phyloP scores from a whole-genome alignment of 2,329 filamentous ascomycete species.

The Microthyrium microscopicum region DNA sequence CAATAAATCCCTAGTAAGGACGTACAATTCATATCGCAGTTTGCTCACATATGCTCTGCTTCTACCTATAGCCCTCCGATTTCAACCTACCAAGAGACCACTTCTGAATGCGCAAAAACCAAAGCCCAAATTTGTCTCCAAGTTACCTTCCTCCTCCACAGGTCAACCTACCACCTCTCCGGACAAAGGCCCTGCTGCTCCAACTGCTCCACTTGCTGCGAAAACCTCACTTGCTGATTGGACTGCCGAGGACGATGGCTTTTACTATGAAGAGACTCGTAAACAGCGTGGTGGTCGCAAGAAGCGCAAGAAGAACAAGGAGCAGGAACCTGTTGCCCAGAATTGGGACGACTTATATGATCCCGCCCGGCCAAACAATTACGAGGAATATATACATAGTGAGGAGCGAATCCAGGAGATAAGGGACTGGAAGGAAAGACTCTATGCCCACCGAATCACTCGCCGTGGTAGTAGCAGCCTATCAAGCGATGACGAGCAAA shows the following conservation, averaged over 20 bases:
- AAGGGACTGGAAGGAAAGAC: constrained; percentile 66
- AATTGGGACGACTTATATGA: constrained; percentile 92
- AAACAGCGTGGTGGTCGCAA: constrained; percentile 59
- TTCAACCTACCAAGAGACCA: too few relatives aligned
- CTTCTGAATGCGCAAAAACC: too few relatives aligned
- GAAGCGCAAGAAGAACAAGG: constrained; percentile 52
- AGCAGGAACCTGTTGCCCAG: constrained; percentile 32
- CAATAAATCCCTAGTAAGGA: too few relatives aligned
- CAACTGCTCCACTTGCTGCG: constrained; percentile 28
- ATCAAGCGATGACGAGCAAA: constrained; percentile 5
- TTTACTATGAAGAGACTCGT: constrained; percentile 45
- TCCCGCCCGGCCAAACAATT: constrained; percentile 62
- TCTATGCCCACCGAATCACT: constrained; percentile 54
- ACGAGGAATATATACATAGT: constrained; percentile 69
- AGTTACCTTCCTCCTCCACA: too few relatives aligned
- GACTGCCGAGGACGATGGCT: constrained; percentile 69
- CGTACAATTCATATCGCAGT: too few relatives aligned
- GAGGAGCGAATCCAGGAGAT: constrained; percentile 70
- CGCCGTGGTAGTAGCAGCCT: constrained; percentile 18
- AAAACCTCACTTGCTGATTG: constrained; percentile 69
- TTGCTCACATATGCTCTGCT: too few relatives aligned
- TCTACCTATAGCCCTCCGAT: too few relatives aligned
- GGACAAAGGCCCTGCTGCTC: constrained; percentile 10
- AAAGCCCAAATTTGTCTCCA: too few relatives aligned
- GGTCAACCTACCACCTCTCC: constrained; percentile 11